A percentile compares a stretch with the other conserved stretches of the same genome.
phyloP scores from a whole-genome alignment of 257 asterid species.

The Przewalskia tangutica region DNA sequence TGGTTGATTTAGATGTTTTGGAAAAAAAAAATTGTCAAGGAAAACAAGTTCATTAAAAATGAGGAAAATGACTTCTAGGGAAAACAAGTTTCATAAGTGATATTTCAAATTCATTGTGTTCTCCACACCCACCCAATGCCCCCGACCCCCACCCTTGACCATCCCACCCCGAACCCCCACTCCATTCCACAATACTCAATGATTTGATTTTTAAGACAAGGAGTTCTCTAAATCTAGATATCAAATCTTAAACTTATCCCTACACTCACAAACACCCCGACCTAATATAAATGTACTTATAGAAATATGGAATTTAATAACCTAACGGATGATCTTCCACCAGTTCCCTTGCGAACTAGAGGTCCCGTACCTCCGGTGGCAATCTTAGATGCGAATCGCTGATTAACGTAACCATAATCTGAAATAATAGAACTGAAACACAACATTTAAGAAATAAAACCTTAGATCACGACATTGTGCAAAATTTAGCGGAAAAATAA shows the following conservation, averaged over 20 bases:
- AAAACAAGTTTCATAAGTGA: no score
- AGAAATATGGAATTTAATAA: constrained; percentile 8
- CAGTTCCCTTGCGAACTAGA: constrained; percentile 91
- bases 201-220: background rate
- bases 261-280: no score
- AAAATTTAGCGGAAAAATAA: background rate
- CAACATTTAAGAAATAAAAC: background rate
- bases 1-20: no score
- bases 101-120: no score
- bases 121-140: no score
- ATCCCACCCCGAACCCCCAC: background rate
- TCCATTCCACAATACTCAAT: background rate
- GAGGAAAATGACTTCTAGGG: no score
- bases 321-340: constrained; percentile 99
- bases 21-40: no score
- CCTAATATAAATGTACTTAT: background rate
- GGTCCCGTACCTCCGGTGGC: constrained; percentile 76
- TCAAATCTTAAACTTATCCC: no score
- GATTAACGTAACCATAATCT: constrained; percentile 55
- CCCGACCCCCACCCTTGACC: no score
- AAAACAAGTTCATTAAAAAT: no score
- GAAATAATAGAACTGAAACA: constrained; percentile 11
- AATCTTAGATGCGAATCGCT: constrained; percentile 55
- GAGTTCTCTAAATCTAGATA: no score
- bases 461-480: background rate